Conservation (phyloP, 2,329 filamentous ascomycete genomes). For the Penicillium sclerotiorum region DNA sequence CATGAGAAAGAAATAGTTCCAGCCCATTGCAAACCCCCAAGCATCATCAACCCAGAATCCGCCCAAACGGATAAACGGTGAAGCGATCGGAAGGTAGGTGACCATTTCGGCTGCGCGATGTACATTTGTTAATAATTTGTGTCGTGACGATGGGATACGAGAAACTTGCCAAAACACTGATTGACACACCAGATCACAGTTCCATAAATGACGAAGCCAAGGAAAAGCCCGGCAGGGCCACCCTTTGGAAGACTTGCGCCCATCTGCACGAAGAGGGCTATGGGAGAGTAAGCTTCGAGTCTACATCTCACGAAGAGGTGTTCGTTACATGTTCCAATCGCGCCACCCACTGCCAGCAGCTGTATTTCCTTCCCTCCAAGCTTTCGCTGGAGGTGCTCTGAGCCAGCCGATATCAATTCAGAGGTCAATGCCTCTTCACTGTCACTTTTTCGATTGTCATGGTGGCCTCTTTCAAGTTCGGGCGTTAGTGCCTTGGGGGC, state of each 20-base stretch:
- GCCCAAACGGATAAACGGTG: constrained; percentile 28
- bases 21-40: constrained; percentile 33
- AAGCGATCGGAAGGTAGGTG: constrained; percentile 29
- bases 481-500: too few relatives aligned
- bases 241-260: constrained; percentile 36
- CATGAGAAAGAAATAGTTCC: constrained; percentile 28
- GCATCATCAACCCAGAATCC: constrained; percentile 35
- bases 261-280: constrained; percentile 32
- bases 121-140: too few relatives aligned
- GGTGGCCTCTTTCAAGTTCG: too few relatives aligned
- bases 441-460: too few relatives aligned
- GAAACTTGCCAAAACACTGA: constrained; percentile 33
- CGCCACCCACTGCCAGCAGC: constrained; percentile 37
- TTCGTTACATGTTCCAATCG: constrained; percentile 37
- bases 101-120: constrained; percentile 38
- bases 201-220: constrained; percentile 28
- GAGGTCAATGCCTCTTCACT: too few relatives aligned
- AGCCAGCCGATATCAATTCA: constrained; percentile 21
- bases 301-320: neutral
- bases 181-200: constrained; percentile 36
- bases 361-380: constrained; percentile 36
- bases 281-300: too few relatives aligned
- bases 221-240: constrained; percentile 38
- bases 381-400: constrained; percentile 32
- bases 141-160: too few relatives aligned